These are phyloP conservation scores for Gossypium rotundifolium DNA, from an alignment of 345 rosid genomes.

Conservation along the genomic window DNA sequence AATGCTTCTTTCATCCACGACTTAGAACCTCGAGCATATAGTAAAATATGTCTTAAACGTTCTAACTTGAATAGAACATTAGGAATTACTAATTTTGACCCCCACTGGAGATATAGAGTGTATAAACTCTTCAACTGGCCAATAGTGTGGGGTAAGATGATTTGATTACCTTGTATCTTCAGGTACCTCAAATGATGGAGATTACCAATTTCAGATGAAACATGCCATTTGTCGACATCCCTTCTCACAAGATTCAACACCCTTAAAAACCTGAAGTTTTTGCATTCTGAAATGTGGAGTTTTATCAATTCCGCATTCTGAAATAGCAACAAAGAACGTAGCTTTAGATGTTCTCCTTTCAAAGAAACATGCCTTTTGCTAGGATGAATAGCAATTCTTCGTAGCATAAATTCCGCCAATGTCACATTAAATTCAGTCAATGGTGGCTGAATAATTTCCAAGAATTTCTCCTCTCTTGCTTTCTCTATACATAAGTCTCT, in stretches of 20 bases:
- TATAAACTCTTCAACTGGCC: neutral
- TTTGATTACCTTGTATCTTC: neutral
- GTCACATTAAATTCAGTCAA: neutral
- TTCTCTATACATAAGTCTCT: neutral
- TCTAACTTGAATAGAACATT: neutral
- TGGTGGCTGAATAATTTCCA: neutral
- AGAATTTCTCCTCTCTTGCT: slow-evolving; percentile 9
- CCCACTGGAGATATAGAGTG: neutral
- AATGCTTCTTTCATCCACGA: no score
- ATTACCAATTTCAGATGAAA: neutral
- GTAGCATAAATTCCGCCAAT: no score
- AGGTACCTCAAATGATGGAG: neutral
- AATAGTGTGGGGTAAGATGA: neutral
- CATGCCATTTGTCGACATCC: neutral
- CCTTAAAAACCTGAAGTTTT: neutral
- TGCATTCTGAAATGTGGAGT: neutral
- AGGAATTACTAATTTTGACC: neutral
- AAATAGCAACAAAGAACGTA: neutral
- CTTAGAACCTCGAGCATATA: neutral
- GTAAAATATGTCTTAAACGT: neutral
- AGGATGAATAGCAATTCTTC: slow-evolving; percentile 4
- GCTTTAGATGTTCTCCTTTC: neutral
- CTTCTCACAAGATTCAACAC: neutral
- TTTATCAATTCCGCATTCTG: neutral
- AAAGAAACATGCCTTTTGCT: neutral